Evolutionary conservation across 108 stramenopile species (phyloP).

Genomic region (Cyclotella sp.): DNA sequence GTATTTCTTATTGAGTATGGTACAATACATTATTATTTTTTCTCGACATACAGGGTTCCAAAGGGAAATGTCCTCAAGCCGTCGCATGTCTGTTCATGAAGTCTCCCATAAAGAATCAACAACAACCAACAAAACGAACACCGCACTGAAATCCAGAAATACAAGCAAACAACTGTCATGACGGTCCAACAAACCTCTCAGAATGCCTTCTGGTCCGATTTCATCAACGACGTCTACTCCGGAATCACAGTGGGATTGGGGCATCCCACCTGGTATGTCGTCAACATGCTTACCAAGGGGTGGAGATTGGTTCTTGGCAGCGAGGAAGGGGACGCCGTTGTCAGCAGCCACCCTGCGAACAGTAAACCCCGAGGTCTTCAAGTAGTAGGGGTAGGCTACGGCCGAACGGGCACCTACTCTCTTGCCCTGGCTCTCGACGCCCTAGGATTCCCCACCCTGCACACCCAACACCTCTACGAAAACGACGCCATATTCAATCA

Average conservation of each 20-base stretch:
- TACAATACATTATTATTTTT: too few species aligned
- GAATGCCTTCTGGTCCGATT: constrained; percentile 1
- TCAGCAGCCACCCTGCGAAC: neutral
- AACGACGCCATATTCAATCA: constrained; percentile 62
- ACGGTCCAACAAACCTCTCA: too few species aligned
- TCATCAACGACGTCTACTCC: constrained; percentile 28
- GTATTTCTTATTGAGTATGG: too few species aligned
- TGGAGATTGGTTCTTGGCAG: constrained; percentile 12
- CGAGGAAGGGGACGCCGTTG: constrained; percentile 2
- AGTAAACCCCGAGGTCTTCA: constrained; percentile 42
- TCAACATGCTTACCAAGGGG: constrained; percentile 23
- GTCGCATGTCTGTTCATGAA: too few species aligned
- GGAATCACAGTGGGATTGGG: constrained; percentile 38
- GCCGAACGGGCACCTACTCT: constrained; percentile 86
- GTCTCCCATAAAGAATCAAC: too few species aligned
- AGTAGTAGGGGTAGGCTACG: constrained; percentile 84
- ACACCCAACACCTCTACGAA: constrained; percentile 86
- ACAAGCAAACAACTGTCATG: too few species aligned
- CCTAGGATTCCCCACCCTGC: constrained; percentile 72
- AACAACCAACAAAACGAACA: too few species aligned
- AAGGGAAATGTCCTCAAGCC: too few species aligned
- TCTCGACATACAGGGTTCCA: too few species aligned
- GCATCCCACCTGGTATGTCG: constrained; percentile 37
- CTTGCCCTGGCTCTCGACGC: constrained; percentile 77
- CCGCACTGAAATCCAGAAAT: too few species aligned